Percentiles rank a stretch among this genome's conserved stretches.
These are phyloP conservation scores for Phytophthora nicotianae DNA, from an alignment of 352 stramenopile genomes.

Conservation along the genomic window DNA sequence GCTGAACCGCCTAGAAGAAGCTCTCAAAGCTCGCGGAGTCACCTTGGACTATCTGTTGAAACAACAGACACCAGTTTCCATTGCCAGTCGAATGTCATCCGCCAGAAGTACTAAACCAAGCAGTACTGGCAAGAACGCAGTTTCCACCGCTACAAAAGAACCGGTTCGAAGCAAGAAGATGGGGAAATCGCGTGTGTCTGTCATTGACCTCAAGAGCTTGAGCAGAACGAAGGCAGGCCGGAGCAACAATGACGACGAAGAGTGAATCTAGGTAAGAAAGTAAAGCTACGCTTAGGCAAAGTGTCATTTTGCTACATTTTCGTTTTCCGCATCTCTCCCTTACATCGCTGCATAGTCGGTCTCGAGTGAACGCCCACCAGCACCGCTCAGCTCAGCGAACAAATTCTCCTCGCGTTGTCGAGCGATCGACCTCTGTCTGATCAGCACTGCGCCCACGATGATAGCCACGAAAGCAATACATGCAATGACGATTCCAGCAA, in stretches of 20 bases:
- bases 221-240: neutral
- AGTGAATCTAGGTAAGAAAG: constrained; percentile 10
- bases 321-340: neutral
- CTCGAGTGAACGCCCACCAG: constrained; percentile 23
- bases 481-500: constrained; percentile 27
- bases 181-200: constrained; percentile 4
- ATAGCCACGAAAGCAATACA: constrained; percentile 21
- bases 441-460: constrained; percentile 21
- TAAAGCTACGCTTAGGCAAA: neutral
- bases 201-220: neutral
- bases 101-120: constrained; percentile 3
- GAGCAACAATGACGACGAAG: constrained; percentile 37
- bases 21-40: constrained; percentile 64
- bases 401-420: constrained; percentile 33
- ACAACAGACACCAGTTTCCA: constrained; percentile 25
- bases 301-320: neutral
- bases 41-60: constrained; percentile 71
- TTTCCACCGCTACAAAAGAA: constrained; percentile 6
- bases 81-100: constrained; percentile 1
- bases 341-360: constrained; percentile 35
- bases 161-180: constrained; percentile 8
- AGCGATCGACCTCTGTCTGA: constrained; percentile 20
- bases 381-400: constrained; percentile 27
- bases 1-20: constrained; percentile 46
- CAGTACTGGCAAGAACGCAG: constrained; percentile 2